Conservation (phyloP, 306 rosid genomes). For the Malus orientalis region DNA sequence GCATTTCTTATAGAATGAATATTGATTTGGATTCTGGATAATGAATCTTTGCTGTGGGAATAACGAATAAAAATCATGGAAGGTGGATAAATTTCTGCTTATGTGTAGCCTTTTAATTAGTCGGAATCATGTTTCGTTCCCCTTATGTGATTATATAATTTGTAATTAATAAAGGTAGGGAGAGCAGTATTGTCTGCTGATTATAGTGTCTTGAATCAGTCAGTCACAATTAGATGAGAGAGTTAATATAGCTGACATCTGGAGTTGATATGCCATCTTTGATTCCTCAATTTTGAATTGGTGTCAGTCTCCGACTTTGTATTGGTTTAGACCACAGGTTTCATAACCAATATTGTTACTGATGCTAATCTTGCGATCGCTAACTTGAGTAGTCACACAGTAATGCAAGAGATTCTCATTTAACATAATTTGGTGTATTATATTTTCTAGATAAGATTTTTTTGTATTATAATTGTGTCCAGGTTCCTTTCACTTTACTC, state of each 20-base stretch:
- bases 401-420: background rate
- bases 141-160: background rate
- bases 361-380: background rate
- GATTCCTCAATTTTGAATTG: background rate
- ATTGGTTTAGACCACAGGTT: background rate
- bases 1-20: background rate
- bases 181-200: background rate
- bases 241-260: background rate
- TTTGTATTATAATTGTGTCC: background rate
- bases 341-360: background rate
- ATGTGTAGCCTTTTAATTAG: background rate
- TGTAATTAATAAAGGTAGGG: background rate
- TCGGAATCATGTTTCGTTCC: background rate
- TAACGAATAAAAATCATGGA: background rate
- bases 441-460: background rate
- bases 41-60: background rate
- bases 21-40: background rate
- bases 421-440: background rate
- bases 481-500: conserved; percentile 21
- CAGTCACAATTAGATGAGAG: background rate
- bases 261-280: background rate
- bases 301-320: conserved; percentile 4
- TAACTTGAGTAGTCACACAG: background rate
- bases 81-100: background rate
- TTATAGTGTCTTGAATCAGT: background rate